Evolutionary conservation across 2,329 filamentous ascomycete species (phyloP), one percentile per base, ranked within the genome.

Genomic region (Claviceps pusilla): DNA sequence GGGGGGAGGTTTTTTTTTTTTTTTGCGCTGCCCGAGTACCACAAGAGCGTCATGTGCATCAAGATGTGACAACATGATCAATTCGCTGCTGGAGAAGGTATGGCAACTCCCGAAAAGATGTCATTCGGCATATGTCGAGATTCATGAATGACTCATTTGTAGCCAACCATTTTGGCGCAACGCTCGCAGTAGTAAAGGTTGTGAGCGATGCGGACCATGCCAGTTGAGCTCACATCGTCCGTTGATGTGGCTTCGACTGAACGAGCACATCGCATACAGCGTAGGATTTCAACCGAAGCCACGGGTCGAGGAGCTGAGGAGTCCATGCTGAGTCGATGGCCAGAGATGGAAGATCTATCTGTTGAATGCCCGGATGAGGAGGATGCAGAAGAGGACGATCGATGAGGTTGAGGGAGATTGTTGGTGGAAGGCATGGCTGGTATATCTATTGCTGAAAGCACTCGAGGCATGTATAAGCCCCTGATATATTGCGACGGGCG

Each of bases 151-250:
- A 42, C 47, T 77, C 75, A 83, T 65, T 76, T 78, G 67, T 82
- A 84, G 60, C 80, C 81, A 37, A 81, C 78, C 65, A 80, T 78
- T 63, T 75, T 77, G 56, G 81, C 81, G 64, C 81, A 84, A 41
- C 78, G 74, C 56, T 76, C 73, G 68, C 81, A 84, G 68, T 84
- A 84, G 70, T 83, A 83, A 57, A 83, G 76, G 66, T 82, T 82
- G 65, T 79, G 77, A 2, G 79, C 79, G 57, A 84, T 80, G 62
- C 77, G 75, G 14, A 84, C 76, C 80, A 84, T 84, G 57, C 80
- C 80, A 55, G 71, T 77, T 47, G 76, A 71, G 59, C 69, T 71
- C 51, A 75, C 71, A 65, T 83, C 78, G 65, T 83, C 79, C 37
- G 78, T 80, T 9, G 77, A 75, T 7, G 79, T 81, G 33, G 77